Evolutionary conservation across 192 early-diverging fungal species (phyloP), one percentile per base, ranked within the genome.

Genomic region (Coemansia brasiliensis): DNA sequence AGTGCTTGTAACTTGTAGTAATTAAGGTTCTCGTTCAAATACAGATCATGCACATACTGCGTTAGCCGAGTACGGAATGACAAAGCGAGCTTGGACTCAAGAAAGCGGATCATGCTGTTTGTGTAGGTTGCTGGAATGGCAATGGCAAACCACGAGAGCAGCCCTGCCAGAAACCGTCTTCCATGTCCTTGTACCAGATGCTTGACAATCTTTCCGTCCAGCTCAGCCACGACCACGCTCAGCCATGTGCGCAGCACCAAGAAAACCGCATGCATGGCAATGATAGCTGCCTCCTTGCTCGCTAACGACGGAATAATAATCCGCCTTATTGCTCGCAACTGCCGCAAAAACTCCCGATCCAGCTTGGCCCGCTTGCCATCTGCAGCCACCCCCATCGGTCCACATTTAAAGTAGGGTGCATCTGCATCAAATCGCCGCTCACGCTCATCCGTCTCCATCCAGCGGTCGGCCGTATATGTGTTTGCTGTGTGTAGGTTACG

Each of bases 101-200:
- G 45, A 44, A 59, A 65, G 46, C 80, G 72, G 75, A 91, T 93
- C 95, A 98, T 98, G 76, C 88, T 92, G 75, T 98, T 98, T 38
- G 95, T 98, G 70, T 95, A 98, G 6, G 94, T 96, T 5, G 95
- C 94, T 16, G 95, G 95, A 5, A 98, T 74, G 12, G 95, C 92
- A 65, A 98, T 93, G 17, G 87, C 84, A 67, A 98, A 94, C 92
- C 94, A 98, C 52, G 90, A 92, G 15, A 82, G 81, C 17, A 96
- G 65, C 25, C 89, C 88, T 3, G 83, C 75, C 37, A 90, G 66
- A 61, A 96, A 96, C 45, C 82, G 83, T 59, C 85, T 84, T 3
- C 85, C 86, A 69, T 97, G 87, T 13, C 87, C 93, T 25, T 81
- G 76, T 67, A 95, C 95, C 84, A 98, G 80, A 63, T 98, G 87